Base-by-base conservation (phyloP, 2,329 filamentous ascomycete genomes). In the Ceratocystis papillata region DNA sequence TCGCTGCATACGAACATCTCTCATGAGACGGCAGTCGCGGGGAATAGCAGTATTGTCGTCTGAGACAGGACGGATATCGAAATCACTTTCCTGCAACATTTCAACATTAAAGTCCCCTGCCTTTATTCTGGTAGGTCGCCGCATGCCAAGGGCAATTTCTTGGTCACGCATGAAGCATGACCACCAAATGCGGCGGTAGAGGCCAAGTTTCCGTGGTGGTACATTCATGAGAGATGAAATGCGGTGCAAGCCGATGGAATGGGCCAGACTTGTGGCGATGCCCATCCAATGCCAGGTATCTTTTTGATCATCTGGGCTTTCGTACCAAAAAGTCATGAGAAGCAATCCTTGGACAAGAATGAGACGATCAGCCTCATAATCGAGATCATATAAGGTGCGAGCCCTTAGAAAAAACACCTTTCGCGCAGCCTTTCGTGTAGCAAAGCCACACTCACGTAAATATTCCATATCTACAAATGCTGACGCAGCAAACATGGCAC, bases 241-340 rank as follows among this genome's bases (percentile, higher is more conserved):
- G 69, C 92, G 88, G 75, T 97, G 91, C 20, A 96, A 81, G 5
- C 93, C 92, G 69, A 96, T 96, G 12, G 92, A 96, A 75, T 96
- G 90, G 64, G 91, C 92, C 60, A 96, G 79, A 12, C 92, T 96
- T 68, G 96, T 89, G 53, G 92, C 93, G 46, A 96, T 90, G 20
- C 93, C 93, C 89, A 96, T 96, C 93, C 92, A 96, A 74, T 96
- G 92, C 89, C 93, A 96, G 59, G 92, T 96, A 74, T 96, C 93
- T 75, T 96, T 96, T 73, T 96, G 90, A 74, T 96, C 93, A 76
- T 96, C 91, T 0, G 92, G 92, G 12, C 90, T 96, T 76, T 96
- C 92, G 74, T 96, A 96, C 88, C 93, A 97, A 75, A 96, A 96
- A 2, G 92, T 96, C 88, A 96, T 92, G 68, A 96, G 81, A 28